Evolutionary conservation across 768 basidiomycete genomes (phyloP), one percentile per base, ranked within the genome.

Genomic region (Boletus rubescentipes): DNA sequence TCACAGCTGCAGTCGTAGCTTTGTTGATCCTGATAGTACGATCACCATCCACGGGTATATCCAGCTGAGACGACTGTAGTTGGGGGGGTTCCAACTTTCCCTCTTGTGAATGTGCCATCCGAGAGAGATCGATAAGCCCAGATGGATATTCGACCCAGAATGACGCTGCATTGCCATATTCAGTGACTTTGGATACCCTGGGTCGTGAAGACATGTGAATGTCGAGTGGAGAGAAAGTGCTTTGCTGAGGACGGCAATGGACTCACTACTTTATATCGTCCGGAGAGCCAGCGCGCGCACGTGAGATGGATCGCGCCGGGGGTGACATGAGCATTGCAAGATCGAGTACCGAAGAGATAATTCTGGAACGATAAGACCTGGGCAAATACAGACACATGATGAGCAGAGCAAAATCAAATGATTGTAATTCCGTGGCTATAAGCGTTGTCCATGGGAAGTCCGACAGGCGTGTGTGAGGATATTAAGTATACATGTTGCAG

Each of bases 111-210:
- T 76, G 79, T 32, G 63, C 65, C 10, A 75, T 72, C 40, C 85
- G 79, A 16, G 84, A 79, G 48, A 86, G 68, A 65, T 87, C 84
- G 21, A 87, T 68, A 31, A 86, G 75, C 0, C 85, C 85, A 9
- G 77, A 76, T 12, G 85, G 83, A 62, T 85, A 87, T 66, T 87
- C 86, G 26, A 84, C 80, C 86, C 85, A 87, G 67, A 84, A 87
- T 12, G 74, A 76, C 4, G 72, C 67, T 23, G 74, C 70, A 61
- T 77, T 79, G 31, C 85, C 86, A 59, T 82, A 85, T 66, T 84
- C 77, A 4, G 70, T 74, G 15, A 81, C 70, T 32, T 64, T 53
- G 11, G 72, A 59, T 45, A 85, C 77, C 35, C 53, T 72, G 16
- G 82, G 80, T 48, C 77, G 77, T 46, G 72, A 63, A 45, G 72